Conservation (phyloP, 805 yeast species). For the Hanseniaspora singularis region DNA sequence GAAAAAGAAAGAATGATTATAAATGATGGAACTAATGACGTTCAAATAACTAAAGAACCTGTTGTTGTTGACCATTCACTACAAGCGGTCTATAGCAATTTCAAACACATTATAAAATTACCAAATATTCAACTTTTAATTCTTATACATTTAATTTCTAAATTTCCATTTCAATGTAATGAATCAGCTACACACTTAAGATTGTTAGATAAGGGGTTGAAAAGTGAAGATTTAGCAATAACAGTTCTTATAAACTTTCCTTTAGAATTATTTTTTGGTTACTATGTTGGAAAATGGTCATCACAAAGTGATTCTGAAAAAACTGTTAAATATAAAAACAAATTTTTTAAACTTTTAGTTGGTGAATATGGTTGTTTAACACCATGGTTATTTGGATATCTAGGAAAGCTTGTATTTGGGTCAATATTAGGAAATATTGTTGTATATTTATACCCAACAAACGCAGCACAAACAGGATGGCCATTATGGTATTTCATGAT, state of each 20-base stretch:
- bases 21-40: constrained; percentile 8
- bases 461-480: constrained; percentile 19
- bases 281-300: constrained; percentile 92
- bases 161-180: constrained; percentile 88
- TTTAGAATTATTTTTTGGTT: constrained; percentile 87
- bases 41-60: constrained; percentile 16
- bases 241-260: constrained; percentile 93
- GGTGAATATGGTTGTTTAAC: constrained; percentile 46
- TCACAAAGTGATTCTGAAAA: constrained; percentile 35
- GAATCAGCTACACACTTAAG: constrained; percentile 93
- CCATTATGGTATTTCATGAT: constrained; percentile 43
- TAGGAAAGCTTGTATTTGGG: constrained; percentile 59
- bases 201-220: constrained; percentile 77
- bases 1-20: constrained; percentile 7
- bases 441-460: constrained; percentile 63
- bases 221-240: constrained; percentile 85
- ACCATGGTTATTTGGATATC: constrained; percentile 84
- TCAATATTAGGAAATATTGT: constrained; percentile 66
- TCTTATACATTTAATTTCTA: constrained; percentile 62
- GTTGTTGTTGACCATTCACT: constrained; percentile 29
- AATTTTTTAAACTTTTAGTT: constrained; percentile 18
- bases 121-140: constrained; percentile 65
- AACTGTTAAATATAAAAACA: not conserved
- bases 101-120: constrained; percentile 56
- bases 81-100: constrained; percentile 46